phyloP scores from a whole-genome alignment of 495 filamentous ascomycete species.

The Aspergillus ellipticus region DNA sequence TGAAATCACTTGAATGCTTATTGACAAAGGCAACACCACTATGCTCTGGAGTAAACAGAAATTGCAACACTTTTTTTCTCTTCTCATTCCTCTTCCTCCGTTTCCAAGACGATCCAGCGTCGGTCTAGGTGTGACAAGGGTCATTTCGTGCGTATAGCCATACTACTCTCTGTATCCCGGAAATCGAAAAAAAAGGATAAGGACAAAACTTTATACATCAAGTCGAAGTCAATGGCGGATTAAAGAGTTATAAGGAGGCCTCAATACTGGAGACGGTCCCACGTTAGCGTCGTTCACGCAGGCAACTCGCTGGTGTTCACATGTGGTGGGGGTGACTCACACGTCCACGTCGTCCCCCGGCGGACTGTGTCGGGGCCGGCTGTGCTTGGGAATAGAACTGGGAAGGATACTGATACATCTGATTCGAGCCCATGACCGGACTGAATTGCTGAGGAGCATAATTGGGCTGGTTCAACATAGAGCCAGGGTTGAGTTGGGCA shows the following conservation, averaged over 20 bases:
- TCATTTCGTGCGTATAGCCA: slow-evolving; percentile 35
- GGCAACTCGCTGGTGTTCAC: background rate
- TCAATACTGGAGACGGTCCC: slow-evolving; percentile 30
- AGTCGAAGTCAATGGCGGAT: slow-evolving; percentile 32
- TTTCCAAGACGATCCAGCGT: slow-evolving; percentile 47
- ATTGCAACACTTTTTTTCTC: slow-evolving; percentile 24
- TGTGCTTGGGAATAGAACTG: slow-evolving; percentile 48
- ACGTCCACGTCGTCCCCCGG: slow-evolving; percentile 49
- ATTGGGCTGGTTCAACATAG: slow-evolving; percentile 41
- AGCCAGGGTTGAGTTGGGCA: slow-evolving; percentile 36
- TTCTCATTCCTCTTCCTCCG: slow-evolving; percentile 20
- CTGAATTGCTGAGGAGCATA: slow-evolving; percentile 47
- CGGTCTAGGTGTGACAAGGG: slow-evolving; percentile 31
- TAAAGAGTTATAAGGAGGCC: slow-evolving; percentile 24
- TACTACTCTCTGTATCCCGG: slow-evolving; percentile 28
- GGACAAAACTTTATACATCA: slow-evolving; percentile 43
- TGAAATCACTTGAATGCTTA: slow-evolving; percentile 7
- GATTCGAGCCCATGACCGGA: slow-evolving; percentile 42
- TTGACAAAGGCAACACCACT: slow-evolving; percentile 13
- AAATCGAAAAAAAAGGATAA: slow-evolving; percentile 18
- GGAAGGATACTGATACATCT: slow-evolving; percentile 53
- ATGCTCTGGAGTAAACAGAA: slow-evolving; percentile 13
- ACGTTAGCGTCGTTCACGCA: slow-evolving; percentile 10
- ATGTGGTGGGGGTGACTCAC: slow-evolving; percentile 28
- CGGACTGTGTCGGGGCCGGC: slow-evolving; percentile 40